phyloP scores from a whole-genome alignment of 495 filamentous ascomycete species.

The Thermothielavioides terrestris region DNA sequence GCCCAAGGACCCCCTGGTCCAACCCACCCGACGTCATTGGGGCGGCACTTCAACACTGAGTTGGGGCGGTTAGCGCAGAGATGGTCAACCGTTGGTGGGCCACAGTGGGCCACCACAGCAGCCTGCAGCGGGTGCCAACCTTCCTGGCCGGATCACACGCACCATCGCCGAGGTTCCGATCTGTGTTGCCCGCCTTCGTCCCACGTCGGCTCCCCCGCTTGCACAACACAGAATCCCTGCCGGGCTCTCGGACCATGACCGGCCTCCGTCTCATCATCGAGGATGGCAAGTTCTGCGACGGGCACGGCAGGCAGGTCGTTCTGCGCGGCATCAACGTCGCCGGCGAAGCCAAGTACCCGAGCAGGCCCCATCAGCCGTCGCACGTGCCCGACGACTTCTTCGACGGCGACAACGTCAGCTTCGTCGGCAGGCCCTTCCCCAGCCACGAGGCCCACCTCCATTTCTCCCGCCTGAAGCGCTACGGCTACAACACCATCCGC shows the following conservation, averaged over 20 bases:
- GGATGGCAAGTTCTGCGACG: slow-evolving; percentile 65
- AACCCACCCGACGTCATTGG: neutral
- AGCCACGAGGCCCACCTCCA: slow-evolving; percentile 76
- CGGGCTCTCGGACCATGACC: slow-evolving; percentile 29
- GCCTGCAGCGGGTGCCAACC: too few species aligned
- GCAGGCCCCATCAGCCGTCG: slow-evolving; percentile 68
- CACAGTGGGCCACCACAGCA: too few species aligned
- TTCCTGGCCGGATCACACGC: neutral
- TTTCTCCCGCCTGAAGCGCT: slow-evolving; percentile 76
- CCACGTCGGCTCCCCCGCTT: neutral
- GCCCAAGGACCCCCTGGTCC: too few species aligned
- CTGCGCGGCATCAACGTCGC: slow-evolving; percentile 59
- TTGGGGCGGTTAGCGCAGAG: neutral
- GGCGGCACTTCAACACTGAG: neutral
- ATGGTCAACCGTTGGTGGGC: neutral
- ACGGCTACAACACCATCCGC: slow-evolving; percentile 90
- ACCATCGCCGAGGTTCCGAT: neutral
- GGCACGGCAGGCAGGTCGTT: slow-evolving; percentile 46
- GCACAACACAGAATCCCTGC: neutral
- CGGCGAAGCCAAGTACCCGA: slow-evolving; percentile 60
- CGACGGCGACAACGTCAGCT: slow-evolving; percentile 85
- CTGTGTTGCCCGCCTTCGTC: neutral
- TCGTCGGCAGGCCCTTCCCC: slow-evolving; percentile 75
- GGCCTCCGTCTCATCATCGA: slow-evolving; percentile 63
- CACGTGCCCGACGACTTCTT: slow-evolving; percentile 75